Percentiles rank a stretch among this genome's conserved stretches.
Conservation (phyloP, 345 rosid species). For the Sonneratia alba region DNA sequence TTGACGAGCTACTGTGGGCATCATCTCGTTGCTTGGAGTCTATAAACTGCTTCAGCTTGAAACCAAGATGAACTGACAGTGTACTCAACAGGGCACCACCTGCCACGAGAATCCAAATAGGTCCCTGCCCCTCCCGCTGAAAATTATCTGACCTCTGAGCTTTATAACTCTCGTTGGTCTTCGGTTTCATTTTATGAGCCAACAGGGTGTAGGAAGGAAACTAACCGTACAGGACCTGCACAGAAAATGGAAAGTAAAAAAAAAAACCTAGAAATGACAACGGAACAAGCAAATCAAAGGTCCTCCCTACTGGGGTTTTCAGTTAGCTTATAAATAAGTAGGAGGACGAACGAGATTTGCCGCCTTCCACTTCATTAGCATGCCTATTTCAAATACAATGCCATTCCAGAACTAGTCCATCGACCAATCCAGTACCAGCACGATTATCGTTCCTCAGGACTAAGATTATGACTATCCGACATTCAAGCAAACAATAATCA, state of each 20-base stretch:
- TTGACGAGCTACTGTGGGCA: constrained; percentile 24
- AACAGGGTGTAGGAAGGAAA: constrained; percentile 10
- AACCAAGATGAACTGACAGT: constrained; percentile 79
- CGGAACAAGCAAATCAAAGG: not conserved
- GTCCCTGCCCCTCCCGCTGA: constrained; percentile 64
- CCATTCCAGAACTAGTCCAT: not conserved
- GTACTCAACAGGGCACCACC: constrained; percentile 96
- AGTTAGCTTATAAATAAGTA: not conserved
- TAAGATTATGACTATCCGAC: not conserved
- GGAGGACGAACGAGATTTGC: too few relatives aligned
- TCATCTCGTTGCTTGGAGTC: constrained; percentile 47
- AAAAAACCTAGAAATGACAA: not conserved
- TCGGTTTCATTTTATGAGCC: constrained; percentile 52
- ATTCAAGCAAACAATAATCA: not conserved
- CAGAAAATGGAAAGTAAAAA: not conserved
- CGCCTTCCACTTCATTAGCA: too few relatives aligned
- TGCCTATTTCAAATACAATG: not conserved
- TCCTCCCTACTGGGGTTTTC: not conserved
- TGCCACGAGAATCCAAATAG: constrained; percentile 85
- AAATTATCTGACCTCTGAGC: constrained; percentile 34
- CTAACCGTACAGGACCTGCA: constrained; percentile 55
- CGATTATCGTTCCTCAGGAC: not conserved
- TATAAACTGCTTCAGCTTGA: constrained; percentile 63
- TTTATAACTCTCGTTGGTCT: constrained; percentile 37
- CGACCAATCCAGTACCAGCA: not conserved